Percentiles rank a stretch among this genome's conserved stretches.
These are phyloP conservation scores for Cordyceps pruinosa DNA, from an alignment of 2,329 filamentous ascomycete genomes.

Conservation along the genomic window DNA sequence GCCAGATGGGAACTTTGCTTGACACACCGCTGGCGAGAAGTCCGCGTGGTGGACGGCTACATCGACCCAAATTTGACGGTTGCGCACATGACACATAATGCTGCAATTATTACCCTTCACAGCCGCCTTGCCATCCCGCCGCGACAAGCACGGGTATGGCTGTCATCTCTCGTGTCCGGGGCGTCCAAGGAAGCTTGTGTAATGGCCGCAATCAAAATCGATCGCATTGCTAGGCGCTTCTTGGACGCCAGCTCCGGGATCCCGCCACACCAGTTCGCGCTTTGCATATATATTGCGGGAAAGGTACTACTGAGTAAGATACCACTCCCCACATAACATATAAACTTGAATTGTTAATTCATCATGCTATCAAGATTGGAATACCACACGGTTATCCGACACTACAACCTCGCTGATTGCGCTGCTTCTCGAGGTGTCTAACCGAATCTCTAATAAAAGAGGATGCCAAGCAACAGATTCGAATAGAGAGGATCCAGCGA, in stretches of 20 bases:
- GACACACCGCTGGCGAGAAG: slow-evolving; percentile 34
- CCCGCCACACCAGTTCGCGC: slow-evolving; percentile 29
- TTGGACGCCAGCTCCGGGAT: slow-evolving; percentile 25
- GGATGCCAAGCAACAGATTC: slow-evolving; percentile 3
- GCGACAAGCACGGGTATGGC: slow-evolving; percentile 21
- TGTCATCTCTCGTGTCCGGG: slow-evolving; percentile 26
- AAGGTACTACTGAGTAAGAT: slow-evolving; percentile 20
- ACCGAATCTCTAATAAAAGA: slow-evolving; percentile 28
- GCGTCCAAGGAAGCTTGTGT: slow-evolving; percentile 35
- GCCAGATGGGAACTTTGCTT: slow-evolving; percentile 38
- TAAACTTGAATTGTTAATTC: background rate
- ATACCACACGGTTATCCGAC: slow-evolving; percentile 23
- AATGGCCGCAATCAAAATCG: slow-evolving; percentile 30
- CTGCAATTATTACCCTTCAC: slow-evolving; percentile 35
- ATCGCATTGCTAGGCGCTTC: slow-evolving; percentile 31
- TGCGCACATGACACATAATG: slow-evolving; percentile 37
- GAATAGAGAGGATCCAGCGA: slow-evolving; percentile 24
- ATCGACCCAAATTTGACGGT: slow-evolving; percentile 40
- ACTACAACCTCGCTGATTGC: slow-evolving; percentile 28
- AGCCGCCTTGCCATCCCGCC: slow-evolving; percentile 33
- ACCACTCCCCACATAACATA: background rate
- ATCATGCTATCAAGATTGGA: background rate
- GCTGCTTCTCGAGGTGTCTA: slow-evolving; percentile 29
- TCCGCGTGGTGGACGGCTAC: slow-evolving; percentile 32
- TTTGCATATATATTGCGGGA: slow-evolving; percentile 33